Evolutionary conservation across 768 basidiomycete species (phyloP).

Genomic region (Dioszegia crocea): DNA sequence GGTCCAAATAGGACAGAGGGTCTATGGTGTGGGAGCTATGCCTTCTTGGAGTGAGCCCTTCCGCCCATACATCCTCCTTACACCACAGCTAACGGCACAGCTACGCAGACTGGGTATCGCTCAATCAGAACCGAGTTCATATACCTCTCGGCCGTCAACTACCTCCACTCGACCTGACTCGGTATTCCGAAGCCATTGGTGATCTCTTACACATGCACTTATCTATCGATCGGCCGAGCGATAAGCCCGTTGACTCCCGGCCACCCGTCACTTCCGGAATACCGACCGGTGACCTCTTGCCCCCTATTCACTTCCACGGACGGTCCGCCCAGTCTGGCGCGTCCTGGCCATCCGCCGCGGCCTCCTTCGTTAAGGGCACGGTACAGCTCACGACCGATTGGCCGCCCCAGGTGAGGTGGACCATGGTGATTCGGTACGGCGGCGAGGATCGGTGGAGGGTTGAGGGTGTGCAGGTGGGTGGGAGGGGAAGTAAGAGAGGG

Average conservation of each 20-base stretch:
- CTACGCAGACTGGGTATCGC: conserved; percentile 38
- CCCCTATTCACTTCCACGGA: conserved; percentile 40
- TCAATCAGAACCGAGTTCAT: conserved; percentile 29
- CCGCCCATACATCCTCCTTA: background rate
- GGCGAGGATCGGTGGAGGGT: conserved; percentile 46
- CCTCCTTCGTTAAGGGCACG: conserved; percentile 32
- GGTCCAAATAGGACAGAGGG: no score
- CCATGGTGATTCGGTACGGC: conserved; percentile 43
- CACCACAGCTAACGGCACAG: conserved; percentile 3
- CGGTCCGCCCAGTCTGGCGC: conserved; percentile 15
- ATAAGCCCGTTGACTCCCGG: background rate
- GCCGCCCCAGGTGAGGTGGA: conserved; percentile 47
- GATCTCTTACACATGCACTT: conserved; percentile 38
- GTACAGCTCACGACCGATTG: conserved; percentile 41
- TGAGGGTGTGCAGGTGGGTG: conserved; percentile 45
- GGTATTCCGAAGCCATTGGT: conserved; percentile 39
- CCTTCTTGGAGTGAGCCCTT: conserved; percentile 43
- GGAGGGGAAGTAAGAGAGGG: conserved; percentile 38
- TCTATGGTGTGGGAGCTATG: conserved; percentile 45
- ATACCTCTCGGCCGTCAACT: conserved; percentile 11
- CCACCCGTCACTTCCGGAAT: conserved; percentile 21
- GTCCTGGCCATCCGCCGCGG: conserved; percentile 12
- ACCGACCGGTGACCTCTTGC: conserved; percentile 30
- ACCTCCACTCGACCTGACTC: conserved; percentile 23
- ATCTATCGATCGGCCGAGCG: conserved; percentile 13